A percentile compares a stretch with the other conserved stretches of the same genome.
Evolutionary conservation across 2,329 filamentous ascomycete genomes (phyloP).

Genomic region (Xylaria sp.): DNA sequence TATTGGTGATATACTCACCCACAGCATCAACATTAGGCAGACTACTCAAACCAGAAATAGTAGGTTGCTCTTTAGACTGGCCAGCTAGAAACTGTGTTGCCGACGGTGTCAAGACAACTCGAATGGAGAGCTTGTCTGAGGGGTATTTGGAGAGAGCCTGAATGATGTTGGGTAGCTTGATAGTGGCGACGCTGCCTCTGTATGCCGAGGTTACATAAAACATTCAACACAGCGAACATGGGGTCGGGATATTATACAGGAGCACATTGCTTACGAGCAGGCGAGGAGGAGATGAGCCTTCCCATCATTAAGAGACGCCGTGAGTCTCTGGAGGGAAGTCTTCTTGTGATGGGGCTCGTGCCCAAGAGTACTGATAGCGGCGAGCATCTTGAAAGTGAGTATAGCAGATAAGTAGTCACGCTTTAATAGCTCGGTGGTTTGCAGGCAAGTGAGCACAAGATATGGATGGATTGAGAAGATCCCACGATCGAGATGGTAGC

Average conservation of each 20-base stretch:
- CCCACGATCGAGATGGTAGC: neutral
- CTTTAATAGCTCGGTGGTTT: neutral
- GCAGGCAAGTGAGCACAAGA: too few relatives aligned
- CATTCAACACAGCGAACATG: neutral
- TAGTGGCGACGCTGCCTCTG: conserved; percentile 79
- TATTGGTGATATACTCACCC: conserved; percentile 31
- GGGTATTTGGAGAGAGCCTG: conserved; percentile 60
- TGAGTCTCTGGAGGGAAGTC: conserved; percentile 45
- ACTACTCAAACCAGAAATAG: conserved; percentile 65
- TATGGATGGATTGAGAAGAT: neutral
- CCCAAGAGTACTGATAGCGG: conserved; percentile 44
- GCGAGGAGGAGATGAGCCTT: conserved; percentile 73
- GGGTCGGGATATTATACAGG: conserved; percentile 6
- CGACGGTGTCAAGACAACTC: conserved; percentile 81
- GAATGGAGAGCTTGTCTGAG: conserved; percentile 73
- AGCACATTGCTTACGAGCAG: conserved; percentile 56
- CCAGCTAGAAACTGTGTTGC: conserved; percentile 80
- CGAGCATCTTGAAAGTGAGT: conserved; percentile 40
- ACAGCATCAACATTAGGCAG: conserved; percentile 82
- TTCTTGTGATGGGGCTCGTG: conserved; percentile 45
- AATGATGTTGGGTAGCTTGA: conserved; percentile 80
- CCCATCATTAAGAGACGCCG: conserved; percentile 56
- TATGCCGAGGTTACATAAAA: conserved; percentile 38
- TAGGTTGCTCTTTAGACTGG: conserved; percentile 81
- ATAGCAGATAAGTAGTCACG: neutral